Conservation (phyloP, 2,329 filamentous ascomycete genomes). For the Fusarium continuum region DNA sequence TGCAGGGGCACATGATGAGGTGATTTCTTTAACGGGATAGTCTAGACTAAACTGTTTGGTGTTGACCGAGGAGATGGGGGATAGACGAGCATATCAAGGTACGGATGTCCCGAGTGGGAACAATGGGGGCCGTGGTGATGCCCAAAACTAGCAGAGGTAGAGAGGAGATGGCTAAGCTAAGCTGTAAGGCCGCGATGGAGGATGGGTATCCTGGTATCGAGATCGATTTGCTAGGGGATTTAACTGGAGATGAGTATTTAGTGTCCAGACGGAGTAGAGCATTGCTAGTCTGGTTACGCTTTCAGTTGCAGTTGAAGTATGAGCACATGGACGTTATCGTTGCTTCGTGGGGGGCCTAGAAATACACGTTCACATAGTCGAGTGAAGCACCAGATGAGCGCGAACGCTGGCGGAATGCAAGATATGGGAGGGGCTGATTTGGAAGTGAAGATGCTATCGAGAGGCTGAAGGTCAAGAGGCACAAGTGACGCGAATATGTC, state of each 20-base stretch:
- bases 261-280: too few relatives aligned
- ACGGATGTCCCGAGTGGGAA: not conserved
- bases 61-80: not conserved
- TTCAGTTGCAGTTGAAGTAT: not conserved
- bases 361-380: not conserved
- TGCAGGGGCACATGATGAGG: conserved; percentile 21
- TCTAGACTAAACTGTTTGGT: not conserved
- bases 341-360: not conserved
- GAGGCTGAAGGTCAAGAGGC: not conserved
- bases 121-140: conserved; percentile 15
- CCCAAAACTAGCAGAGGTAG: conserved; percentile 6
- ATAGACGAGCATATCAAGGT: not conserved
- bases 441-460: not conserved
- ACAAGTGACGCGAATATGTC: conserved; percentile 3
- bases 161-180: conserved; percentile 4
- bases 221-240: conserved; percentile 7
- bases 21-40: conserved; percentile 4
- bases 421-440: not conserved
- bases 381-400: not conserved
- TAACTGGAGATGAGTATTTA: not conserved
- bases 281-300: not conserved
- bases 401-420: not conserved
- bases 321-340: not conserved
- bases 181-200: conserved; percentile 19
- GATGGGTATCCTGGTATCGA: conserved; percentile 6